A percentile compares a stretch with the other conserved stretches of the same genome.
These are phyloP conservation scores for Pilaira anomala DNA, from an alignment of 192 early-diverging fungal species.

Conservation along the genomic window DNA sequence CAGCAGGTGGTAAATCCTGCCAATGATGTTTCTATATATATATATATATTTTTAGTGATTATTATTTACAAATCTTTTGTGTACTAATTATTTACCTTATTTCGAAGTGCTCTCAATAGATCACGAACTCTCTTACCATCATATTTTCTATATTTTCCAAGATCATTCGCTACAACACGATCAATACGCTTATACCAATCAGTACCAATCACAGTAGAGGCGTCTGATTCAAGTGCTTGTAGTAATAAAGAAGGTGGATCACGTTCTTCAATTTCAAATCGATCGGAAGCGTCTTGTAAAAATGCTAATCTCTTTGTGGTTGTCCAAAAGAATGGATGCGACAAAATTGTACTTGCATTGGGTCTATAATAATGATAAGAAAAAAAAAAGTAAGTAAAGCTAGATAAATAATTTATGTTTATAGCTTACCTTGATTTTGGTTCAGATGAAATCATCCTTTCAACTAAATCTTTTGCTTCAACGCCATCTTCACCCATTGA, in stretches of 20 bases:
- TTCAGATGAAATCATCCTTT: constrained; percentile 80
- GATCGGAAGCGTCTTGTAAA: constrained; percentile 92
- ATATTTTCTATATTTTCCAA: constrained; percentile 94
- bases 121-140: constrained; percentile 81
- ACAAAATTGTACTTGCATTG: constrained; percentile 68
- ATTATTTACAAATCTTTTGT: background rate
- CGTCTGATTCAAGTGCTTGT: constrained; percentile 60
- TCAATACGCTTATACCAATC: constrained; percentile 82
- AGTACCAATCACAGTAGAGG: constrained; percentile 56
- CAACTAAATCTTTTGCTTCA: constrained; percentile 88
- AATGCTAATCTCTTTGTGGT: constrained; percentile 80
- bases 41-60: background rate
- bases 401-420: background rate
- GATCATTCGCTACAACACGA: constrained; percentile 65
- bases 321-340: constrained; percentile 96
- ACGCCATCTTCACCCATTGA: constrained; percentile 64
- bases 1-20: constrained; percentile 80
- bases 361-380: constrained; percentile 56
- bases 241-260: constrained; percentile 67
- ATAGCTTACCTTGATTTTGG: constrained; percentile 62
- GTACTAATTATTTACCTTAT: constrained; percentile 65
- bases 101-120: constrained; percentile 85
- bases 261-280: constrained; percentile 85
- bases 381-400: background rate
- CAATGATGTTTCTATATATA: constrained; percentile 87